These are phyloP conservation scores for Gypsophila paniculata DNA, from an alignment of 179 eudicot species.

Conservation along the genomic window DNA sequence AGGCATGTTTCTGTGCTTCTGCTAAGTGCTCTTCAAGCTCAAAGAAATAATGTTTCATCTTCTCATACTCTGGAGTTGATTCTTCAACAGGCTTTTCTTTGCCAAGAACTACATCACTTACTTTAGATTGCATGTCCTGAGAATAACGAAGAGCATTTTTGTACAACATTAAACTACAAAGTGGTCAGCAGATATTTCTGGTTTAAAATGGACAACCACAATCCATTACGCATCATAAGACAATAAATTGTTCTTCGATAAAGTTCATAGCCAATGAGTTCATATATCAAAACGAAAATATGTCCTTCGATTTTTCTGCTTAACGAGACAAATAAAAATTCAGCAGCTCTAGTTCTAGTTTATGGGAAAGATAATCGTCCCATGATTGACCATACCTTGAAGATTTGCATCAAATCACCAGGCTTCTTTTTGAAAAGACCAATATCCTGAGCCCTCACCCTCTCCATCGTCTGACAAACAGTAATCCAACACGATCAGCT, in stretches of 20 bases:
- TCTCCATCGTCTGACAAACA: conserved; percentile 84
- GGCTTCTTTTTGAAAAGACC: conserved; percentile 85
- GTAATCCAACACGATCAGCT: conserved; percentile 15
- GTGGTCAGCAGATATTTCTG: conserved; percentile 3
- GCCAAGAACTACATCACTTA: conserved; percentile 92
- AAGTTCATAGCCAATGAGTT: background rate
- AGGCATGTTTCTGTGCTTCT: conserved; percentile 98
- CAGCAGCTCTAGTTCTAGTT: background rate
- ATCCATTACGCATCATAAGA: background rate
- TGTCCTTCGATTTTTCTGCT: background rate
- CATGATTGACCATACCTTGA: conserved; percentile 49
- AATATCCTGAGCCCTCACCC: conserved; percentile 80
- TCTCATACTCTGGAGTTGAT: conserved; percentile 83
- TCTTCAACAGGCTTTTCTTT: conserved; percentile 98
- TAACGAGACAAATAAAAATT: background rate
- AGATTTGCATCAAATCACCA: conserved; percentile 82
- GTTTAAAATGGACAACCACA: background rate
- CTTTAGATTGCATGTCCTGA: conserved; percentile 88
- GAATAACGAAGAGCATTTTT: conserved; percentile 13
- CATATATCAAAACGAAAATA: background rate
- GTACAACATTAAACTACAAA: background rate
- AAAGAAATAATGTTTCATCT: conserved; percentile 72
- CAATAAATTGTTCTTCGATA: background rate
- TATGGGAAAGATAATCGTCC: conserved; percentile 9
- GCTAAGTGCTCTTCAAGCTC: conserved; percentile 94